Evolutionary conservation across 2,329 filamentous ascomycete species (phyloP), one percentile per base, ranked within the genome.

Genomic region (Xylariales sp.): DNA sequence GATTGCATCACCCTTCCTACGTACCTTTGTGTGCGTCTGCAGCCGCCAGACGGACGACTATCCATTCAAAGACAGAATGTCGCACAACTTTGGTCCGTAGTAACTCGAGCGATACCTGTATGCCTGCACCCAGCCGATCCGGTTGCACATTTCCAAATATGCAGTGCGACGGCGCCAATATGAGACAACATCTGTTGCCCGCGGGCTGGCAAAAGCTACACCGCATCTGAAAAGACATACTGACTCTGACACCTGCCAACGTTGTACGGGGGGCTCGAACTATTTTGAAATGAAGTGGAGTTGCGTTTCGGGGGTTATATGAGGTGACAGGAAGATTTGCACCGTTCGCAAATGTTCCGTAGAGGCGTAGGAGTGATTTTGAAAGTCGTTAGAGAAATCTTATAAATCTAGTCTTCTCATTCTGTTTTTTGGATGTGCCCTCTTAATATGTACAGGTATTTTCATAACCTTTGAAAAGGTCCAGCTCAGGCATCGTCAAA

Each of bases 51-150:
- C 39, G 60, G 39, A 58, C 49, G 43, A 28, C 48, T 23, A 58
- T 23, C 23, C 43, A 30, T 28, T 23, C 23, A 23, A 23, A 39
- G 23, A 30, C 45, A 70, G 69, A 70, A 67, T 68, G 67, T 70
- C 63, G 72, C 72, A 71, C 63, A 68, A 69, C 69, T 43, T 62
- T 68, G 60, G 36, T 60, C 39, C 41, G 57, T 68, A 48, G 58
- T 54, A 71, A 69, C 74, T 75, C 71, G 74, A 75, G 73, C 68
- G 71, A 70, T 69, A 73, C 70, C 65, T 71, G 71, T 73, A 70
- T 68, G 68, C 67, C 71, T 75, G 72, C 73, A 63, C 64, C 62
- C 71, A 75, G 72, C 75, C 75, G 74, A 75, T 74, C 75, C 72
- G 73, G 74, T 73, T 74, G 71, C 73, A 73, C 72, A 60, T 56